Evolutionary conservation across 352 stramenopile genomes (phyloP).

Genomic region (Pythium rhizo-oryzae): DNA sequence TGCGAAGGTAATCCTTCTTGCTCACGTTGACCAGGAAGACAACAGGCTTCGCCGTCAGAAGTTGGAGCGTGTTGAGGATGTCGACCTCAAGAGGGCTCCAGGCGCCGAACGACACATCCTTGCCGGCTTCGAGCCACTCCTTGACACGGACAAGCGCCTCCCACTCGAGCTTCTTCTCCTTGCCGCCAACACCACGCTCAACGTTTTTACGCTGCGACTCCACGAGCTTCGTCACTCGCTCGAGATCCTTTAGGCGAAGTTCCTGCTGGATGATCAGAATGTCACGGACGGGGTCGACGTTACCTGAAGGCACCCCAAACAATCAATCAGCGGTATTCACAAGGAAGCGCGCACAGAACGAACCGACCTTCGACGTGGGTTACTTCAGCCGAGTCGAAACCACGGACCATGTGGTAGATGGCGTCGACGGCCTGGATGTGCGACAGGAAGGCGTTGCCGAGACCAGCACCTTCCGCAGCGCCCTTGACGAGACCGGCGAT

Average conservation of each 20-base stretch:
- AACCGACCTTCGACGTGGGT: constrained; percentile 96
- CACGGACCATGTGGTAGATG: constrained; percentile 98
- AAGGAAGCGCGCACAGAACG: background rate
- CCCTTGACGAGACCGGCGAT: constrained; percentile 99
- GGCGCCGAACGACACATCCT: constrained; percentile 91
- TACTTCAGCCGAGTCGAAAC: constrained; percentile 98
- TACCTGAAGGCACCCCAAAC: constrained; percentile 43
- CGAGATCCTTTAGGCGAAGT: constrained; percentile 97
- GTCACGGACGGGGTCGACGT: constrained; percentile 98
- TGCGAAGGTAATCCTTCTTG: constrained; percentile 98
- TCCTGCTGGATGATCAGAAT: constrained; percentile 99
- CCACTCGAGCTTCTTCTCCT: constrained; percentile 97
- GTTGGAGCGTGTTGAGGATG: constrained; percentile 91
- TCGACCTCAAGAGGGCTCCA: constrained; percentile 91
- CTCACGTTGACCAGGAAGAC: constrained; percentile 99
- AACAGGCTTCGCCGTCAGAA: constrained; percentile 95
- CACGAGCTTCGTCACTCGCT: constrained; percentile 81
- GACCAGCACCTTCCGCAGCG: constrained; percentile 96
- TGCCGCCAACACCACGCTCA: constrained; percentile 87
- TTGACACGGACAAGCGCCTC: constrained; percentile 83
- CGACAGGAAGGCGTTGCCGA: constrained; percentile 99
- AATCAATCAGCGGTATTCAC: background rate
- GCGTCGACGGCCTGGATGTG: constrained; percentile 99
- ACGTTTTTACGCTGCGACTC: constrained; percentile 88
- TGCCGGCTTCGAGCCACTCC: constrained; percentile 83